Base-by-base conservation (phyloP, 306 rosid species). In the Hippophae tibetana region DNA sequence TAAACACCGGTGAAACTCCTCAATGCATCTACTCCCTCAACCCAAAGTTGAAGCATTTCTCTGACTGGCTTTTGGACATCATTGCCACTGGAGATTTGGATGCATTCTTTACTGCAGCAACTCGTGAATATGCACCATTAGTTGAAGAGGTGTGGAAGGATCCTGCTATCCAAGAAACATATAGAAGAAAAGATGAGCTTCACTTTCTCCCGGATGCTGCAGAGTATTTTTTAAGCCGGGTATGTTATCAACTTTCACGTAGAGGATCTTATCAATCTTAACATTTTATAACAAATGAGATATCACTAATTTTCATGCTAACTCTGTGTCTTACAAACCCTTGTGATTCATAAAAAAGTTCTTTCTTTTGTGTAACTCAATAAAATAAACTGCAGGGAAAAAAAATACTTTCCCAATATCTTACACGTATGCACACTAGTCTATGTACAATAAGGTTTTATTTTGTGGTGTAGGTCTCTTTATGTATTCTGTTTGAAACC, bases 71-170 rank as follows among this genome's bases (percentile, higher is more conserved):
- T 58, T 74, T 85, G 86, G 86, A 89, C 79, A 85, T 83, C 23
- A 84, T 89, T 89, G 89, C 97, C 57, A 79, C 83, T 31, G 95
- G 97, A 59, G 95, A 89, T 71, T 78, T 89, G 82, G 97, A 83
- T 66, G 82, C 90, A 64, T 85, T 83, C 82, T 89, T 89, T 62
- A 95, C 95, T 63, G 97, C 97, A 68, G 97, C 97, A 46, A 89
- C 97, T 26, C 97, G 97, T 61, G 97, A 89, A 69, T 89, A 89
- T 81, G 95, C 97, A 69, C 97, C 89, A 62, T 81, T 81, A 73
- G 97, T 83, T 23, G 85, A 86, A 51, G 97, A 89, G 72, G 69
- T 85, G 43, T 89, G 97, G 97, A 85, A 76, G 70, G 97, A 89
- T 77, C 62, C 82, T 58, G 84, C 97, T 63, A 81, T 85, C 67